Evolutionary conservation across 805 yeast species (phyloP).

Genomic region (Teunomyces pallodes): DNA sequence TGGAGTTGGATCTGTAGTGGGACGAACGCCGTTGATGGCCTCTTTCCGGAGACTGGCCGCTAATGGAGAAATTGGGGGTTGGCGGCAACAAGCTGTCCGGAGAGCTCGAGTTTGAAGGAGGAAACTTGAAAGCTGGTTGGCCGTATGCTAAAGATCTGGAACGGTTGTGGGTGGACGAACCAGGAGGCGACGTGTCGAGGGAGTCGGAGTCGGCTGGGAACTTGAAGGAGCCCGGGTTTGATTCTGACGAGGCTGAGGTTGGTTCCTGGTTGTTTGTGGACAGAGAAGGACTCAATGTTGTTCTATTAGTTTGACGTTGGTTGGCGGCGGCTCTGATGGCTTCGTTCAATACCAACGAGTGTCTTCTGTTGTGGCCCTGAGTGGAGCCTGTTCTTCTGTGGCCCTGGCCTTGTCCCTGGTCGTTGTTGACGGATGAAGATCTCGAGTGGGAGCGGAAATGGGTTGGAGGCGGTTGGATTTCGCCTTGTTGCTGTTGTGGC

Average conservation of each 20-base stretch:
- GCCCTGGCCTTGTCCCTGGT: conserved; percentile 5
- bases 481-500: conserved; percentile 19
- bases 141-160: conserved; percentile 43
- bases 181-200: conserved; percentile 7
- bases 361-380: conserved; percentile 83
- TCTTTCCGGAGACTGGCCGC: conserved; percentile 34
- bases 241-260: conserved; percentile 10
- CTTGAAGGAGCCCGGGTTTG: conserved; percentile 41
- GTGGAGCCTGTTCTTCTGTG: conserved; percentile 37
- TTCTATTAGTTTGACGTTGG: conserved; percentile 52
- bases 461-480: conserved; percentile 22
- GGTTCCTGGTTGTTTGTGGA: conserved; percentile 15
- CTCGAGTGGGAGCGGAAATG: conserved; percentile 31
- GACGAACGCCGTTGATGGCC: conserved; percentile 40
- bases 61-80: conserved; percentile 46
- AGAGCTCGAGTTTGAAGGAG: conserved; percentile 29
- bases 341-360: conserved; percentile 85
- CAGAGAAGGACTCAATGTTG: conserved; percentile 29
- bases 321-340: conserved; percentile 97
- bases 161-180: conserved; percentile 26
- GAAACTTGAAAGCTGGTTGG: conserved; percentile 59
- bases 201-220: conserved; percentile 47
- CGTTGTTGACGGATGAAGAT: conserved; percentile 21
- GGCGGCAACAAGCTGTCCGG: conserved; percentile 46
- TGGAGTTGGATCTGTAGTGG: conserved; percentile 38